These are phyloP conservation scores for Coniella vitis DNA, from an alignment of 2,329 filamentous ascomycete species.

Conservation along the genomic window DNA sequence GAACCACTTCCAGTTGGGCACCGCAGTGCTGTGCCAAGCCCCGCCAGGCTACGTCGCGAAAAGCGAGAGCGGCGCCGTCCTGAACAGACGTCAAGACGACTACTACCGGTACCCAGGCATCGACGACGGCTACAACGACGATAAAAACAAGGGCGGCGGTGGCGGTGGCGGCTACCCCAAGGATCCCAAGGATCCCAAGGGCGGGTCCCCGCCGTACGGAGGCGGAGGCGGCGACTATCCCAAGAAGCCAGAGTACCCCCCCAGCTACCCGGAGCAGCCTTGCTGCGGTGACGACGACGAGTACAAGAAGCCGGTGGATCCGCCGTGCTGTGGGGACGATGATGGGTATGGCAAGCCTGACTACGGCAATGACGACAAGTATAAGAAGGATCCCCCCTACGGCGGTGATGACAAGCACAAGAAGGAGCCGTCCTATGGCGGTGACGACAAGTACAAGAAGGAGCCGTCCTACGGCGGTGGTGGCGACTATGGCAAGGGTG, in stretches of 20 bases:
- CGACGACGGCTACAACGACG: too few species aligned
- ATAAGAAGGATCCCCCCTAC: neutral
- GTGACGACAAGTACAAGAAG: neutral
- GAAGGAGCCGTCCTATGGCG: neutral
- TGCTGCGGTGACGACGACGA: neutral
- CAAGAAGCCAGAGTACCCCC: too few species aligned
- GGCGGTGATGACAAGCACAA: neutral
- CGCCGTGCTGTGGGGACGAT: too few species aligned
- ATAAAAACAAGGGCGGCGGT: too few species aligned
- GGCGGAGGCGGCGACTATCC: neutral
- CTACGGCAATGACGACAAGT: neutral
- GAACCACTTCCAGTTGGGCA: neutral
- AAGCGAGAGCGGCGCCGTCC: too few species aligned
- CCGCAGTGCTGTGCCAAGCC: neutral
- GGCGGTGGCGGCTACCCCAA: too few species aligned
- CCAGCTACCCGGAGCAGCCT: neutral
- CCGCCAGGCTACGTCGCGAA: neutral
- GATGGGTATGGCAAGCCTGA: slow-evolving; percentile 1
- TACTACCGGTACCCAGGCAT: neutral
- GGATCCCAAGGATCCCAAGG: neutral
- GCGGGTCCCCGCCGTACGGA: too few species aligned
- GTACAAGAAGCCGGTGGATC: too few species aligned
- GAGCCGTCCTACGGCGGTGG: neutral
- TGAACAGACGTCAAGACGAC: too few species aligned
- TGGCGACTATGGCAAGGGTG: neutral